A percentile compares a stretch with the other conserved stretches of the same genome.
Evolutionary conservation across 257 asterid genomes (phyloP).

Genomic region (Nicotiana undulata): DNA sequence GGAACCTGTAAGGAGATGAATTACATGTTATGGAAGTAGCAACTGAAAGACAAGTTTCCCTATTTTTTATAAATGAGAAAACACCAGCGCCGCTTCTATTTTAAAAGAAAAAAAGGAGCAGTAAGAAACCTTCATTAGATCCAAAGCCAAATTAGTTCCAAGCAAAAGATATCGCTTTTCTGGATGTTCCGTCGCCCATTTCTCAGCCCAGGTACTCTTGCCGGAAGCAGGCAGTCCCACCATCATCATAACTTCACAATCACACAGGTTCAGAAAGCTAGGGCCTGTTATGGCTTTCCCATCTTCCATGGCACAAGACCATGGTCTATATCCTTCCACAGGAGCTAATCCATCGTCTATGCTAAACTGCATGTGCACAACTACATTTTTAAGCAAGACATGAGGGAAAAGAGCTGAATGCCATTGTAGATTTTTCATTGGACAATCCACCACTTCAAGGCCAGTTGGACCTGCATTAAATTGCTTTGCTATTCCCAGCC

Average conservation of each 20-base stretch:
- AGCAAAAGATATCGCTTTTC: constrained; percentile 56
- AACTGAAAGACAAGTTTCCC: background rate
- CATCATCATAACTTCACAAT: constrained; percentile 55
- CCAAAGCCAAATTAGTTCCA: constrained; percentile 47
- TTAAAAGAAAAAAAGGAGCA: background rate
- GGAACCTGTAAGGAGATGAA: constrained; percentile 33
- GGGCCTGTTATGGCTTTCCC: constrained; percentile 42
- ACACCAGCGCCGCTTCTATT: background rate
- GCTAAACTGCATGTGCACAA: constrained; percentile 44
- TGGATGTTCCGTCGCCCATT: constrained; percentile 38
- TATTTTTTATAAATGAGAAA: background rate
- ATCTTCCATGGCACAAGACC: constrained; percentile 40
- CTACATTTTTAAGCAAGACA: constrained; percentile 47
- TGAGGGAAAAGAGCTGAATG: constrained; percentile 55
- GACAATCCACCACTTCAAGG: constrained; percentile 30
- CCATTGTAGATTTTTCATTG: constrained; percentile 21
- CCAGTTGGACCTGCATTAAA: constrained; percentile 45
- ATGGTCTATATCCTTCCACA: constrained; percentile 43
- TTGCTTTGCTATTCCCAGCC: constrained; percentile 47
- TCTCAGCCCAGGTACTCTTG: constrained; percentile 66
- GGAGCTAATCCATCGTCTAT: constrained; percentile 42
- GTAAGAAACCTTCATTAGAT: constrained; percentile 49
- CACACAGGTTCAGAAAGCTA: constrained; percentile 18
- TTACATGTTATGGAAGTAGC: background rate
- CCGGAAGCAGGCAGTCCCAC: constrained; percentile 70